A percentile compares a stretch with the other conserved stretches of the same genome.
These are phyloP conservation scores for Kregervanrija delftensis DNA, from an alignment of 805 yeast genomes.

Conservation along the genomic window DNA sequence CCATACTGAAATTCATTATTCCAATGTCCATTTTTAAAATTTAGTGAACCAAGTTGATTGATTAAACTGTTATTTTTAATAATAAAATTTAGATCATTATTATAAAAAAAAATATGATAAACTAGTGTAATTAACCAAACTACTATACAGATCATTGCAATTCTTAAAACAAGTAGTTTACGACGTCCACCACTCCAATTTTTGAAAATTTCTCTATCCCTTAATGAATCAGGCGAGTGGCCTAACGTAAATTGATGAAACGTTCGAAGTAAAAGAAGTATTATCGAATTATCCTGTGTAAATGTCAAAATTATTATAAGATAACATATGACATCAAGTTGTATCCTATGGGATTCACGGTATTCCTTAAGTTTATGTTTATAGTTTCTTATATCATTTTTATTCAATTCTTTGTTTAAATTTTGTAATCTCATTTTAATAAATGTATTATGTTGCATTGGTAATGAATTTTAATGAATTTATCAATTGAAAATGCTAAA, in stretches of 20 bases:
- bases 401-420: constrained; percentile 28
- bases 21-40: constrained; percentile 1
- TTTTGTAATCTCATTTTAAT: no score
- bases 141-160: no score
- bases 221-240: constrained; percentile 32
- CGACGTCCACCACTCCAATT: no score
- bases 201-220: no score
- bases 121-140: no score
- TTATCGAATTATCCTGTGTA: constrained; percentile 34
- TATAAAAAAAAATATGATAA: no score
- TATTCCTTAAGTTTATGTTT: constrained; percentile 38
- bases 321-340: constrained; percentile 31
- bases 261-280: constrained; percentile 28
- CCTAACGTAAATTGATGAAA: constrained; percentile 32
- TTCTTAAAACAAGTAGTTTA: no score
- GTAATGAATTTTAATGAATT: no score
- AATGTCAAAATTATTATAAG: constrained; percentile 32
- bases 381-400: constrained; percentile 33
- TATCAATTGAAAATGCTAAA: no score
- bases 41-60: neutral
- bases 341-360: constrained; percentile 28
- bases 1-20: constrained; percentile 29
- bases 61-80: no score
- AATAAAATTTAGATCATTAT: no score
- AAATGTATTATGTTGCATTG: no score